Evolutionary conservation across 305 asterid species (phyloP), one percentile per base, ranked within the genome.

Genomic region (Rubia peregrina): DNA sequence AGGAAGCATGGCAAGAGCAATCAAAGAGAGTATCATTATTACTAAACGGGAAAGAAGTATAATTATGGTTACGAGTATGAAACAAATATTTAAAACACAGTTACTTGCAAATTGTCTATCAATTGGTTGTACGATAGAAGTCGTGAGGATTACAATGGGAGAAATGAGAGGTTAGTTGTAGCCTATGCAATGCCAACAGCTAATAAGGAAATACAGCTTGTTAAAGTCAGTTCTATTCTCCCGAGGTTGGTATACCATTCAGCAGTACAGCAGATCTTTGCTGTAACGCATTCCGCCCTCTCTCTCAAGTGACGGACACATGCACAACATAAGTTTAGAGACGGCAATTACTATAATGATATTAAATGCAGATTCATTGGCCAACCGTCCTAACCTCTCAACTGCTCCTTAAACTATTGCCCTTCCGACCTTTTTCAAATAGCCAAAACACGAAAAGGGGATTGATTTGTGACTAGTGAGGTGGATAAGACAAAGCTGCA

Each of bases 311-410:
- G 19, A 4, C 49, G 2, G 46, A 26, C 61, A 17, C 26, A 8
- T 68, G 62, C 62, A 33, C 26, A 4, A 5, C 57, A 16, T 7
- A 49, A 4, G 2, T 4, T 67, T 41, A 10, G 60, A 36, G 16
- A n/a, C 12, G 17, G 44, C 40, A 62, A 33, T 14, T 44, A 44
- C 26, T 12, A 67, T 46, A n/a, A 46, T 16, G 9, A 33, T 12
- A 46, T 67, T 48, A 4, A 67, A 46, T 10, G 36, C 19, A 17
- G 55, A 36, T 48, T 22, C 36, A 68, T 68, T 22, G 41, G 78
- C 42, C 74, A 68, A 61, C 77, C 46, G 77, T 68, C 68, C 30
- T 60, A 74, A 68, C 78, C 59, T 60, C 49, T n/a, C 68, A 62
- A 53, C 78, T 22, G 59, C 70, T 40, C 48, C 19, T 57, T 57